Base-by-base conservation (phyloP, 768 basidiomycete species). In the Suillus ampliporus region DNA sequence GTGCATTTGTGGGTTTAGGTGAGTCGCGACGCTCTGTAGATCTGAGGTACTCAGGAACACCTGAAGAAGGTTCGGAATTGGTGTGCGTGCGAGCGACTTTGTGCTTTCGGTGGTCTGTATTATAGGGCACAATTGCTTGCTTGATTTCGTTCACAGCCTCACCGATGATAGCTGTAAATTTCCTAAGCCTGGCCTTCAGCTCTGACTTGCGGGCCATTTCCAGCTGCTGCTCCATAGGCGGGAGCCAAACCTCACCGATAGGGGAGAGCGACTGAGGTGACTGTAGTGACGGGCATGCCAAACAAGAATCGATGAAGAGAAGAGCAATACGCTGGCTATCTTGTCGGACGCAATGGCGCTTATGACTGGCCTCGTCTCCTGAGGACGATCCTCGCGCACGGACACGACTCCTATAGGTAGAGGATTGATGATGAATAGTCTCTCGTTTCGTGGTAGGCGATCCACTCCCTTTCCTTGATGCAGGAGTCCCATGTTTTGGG, bases 121-220 rank as follows among this genome's bases (percentile, higher is more conserved):
- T 38, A 40, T 56, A 38, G 37, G 37, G 54, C 37, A 40, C 37
- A 8, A 56, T 56, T 19, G 17, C 23, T 23, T 40, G 23, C 37
- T 38, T 54, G 53, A 56, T 56, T 19, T 40, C 37, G 54, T 56
- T 11, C 17, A 56, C 37, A 56, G 37, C 54, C 15, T 14, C 54
- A 6, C 54, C 54, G 3, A 56, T 40, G 37, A 56, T 26, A 19
- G 54, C 54, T 26, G 26, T 56, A 1, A 40, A 40, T 40, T 26
- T 28, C 37, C 54, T 56, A 38, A 38, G 40, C 23, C 23, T 56
- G 23, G 10, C 37, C 38, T 40, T 56, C 54, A 56, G 23, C 26
- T 56, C 35, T 40, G 37, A 38, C 17, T 26, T 10, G 17, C 1
- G 37, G 54, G 54, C 54, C 54, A 23, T 56, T 40, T 40, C 37